These are phyloP conservation scores for Parietaria judaica DNA, from an alignment of 306 rosid genomes.

Conservation along the genomic window DNA sequence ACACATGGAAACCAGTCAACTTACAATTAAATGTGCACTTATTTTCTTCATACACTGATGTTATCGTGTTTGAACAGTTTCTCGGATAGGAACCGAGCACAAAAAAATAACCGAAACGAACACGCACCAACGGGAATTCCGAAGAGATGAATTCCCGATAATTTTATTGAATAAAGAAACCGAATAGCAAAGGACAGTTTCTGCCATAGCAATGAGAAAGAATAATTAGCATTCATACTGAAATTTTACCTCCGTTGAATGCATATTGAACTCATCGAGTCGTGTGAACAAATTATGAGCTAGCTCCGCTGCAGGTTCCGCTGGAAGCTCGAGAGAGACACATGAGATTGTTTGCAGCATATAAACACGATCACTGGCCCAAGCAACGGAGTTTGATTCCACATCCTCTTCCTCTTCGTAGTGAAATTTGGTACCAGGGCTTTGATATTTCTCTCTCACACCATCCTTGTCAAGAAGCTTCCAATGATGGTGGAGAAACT, in stretches of 20 bases:
- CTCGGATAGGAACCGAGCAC: too few relatives aligned
- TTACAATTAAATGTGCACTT: background rate
- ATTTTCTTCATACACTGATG: too few relatives aligned
- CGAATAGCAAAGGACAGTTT: too few relatives aligned
- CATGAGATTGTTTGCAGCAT: conserved; percentile 86
- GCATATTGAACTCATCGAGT: conserved; percentile 73
- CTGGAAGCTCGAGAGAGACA: conserved; percentile 75
- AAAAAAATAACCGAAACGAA: too few relatives aligned
- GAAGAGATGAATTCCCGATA: too few relatives aligned
- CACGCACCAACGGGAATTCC: too few relatives aligned
- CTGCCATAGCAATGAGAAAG: too few relatives aligned
- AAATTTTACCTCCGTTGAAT: conserved; percentile 69
- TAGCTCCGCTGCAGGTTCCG: conserved; percentile 73
- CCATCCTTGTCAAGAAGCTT: conserved; percentile 70
- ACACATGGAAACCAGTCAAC: conserved; percentile 15
- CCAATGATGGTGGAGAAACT: conserved; percentile 93
- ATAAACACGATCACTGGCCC: conserved; percentile 90
- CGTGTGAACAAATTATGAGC: conserved; percentile 68
- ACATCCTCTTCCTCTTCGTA: conserved; percentile 33
- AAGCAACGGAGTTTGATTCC: conserved; percentile 55
- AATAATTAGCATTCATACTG: too few relatives aligned
- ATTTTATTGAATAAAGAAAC: too few relatives aligned
- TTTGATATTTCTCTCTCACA: conserved; percentile 31
- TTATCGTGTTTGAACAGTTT: too few relatives aligned
- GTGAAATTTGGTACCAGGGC: conserved; percentile 32